Conservation (phyloP, 352 stramenopile species). For the Pythium rishiriense region DNA sequence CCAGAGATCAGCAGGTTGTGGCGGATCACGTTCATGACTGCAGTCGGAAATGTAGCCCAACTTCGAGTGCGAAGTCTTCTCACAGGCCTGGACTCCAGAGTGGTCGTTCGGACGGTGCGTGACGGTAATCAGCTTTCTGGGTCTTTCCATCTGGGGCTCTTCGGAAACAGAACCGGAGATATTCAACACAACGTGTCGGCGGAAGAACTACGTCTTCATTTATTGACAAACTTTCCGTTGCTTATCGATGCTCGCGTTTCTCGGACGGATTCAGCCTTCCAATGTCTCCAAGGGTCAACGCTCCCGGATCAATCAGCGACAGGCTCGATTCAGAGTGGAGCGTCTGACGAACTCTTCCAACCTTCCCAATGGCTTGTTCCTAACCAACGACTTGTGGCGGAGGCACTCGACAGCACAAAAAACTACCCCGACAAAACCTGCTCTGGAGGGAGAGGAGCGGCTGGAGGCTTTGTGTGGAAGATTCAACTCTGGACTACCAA, state of each 20-base stretch:
- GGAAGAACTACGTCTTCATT: slow-evolving; percentile 45
- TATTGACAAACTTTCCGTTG: slow-evolving; percentile 50
- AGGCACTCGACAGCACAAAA: slow-evolving; percentile 49
- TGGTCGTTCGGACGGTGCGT: slow-evolving; percentile 65
- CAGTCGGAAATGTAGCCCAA: slow-evolving; percentile 79
- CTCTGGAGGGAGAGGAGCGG: slow-evolving; percentile 67
- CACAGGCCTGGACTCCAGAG: slow-evolving; percentile 69
- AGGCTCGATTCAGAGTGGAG: slow-evolving; percentile 34
- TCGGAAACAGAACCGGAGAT: slow-evolving; percentile 46
- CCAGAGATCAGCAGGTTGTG: slow-evolving; percentile 77
- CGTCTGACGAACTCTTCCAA: slow-evolving; percentile 35
- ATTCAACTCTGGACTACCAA: slow-evolving; percentile 87
- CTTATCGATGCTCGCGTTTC: slow-evolving; percentile 68
- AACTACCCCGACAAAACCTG: slow-evolving; percentile 78
- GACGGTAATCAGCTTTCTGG: slow-evolving; percentile 89
- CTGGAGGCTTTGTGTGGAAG: slow-evolving; percentile 89
- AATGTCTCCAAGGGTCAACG: slow-evolving; percentile 65
- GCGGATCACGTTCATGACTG: slow-evolving; percentile 90
- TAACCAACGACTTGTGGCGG: slow-evolving; percentile 34
- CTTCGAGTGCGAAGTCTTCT: slow-evolving; percentile 74
- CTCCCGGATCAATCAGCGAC: slow-evolving; percentile 47
- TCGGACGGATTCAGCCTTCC: slow-evolving; percentile 59
- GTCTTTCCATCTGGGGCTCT: slow-evolving; percentile 82
- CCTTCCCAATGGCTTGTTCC: slow-evolving; percentile 59
- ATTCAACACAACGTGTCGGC: slow-evolving; percentile 75